Base-by-base conservation (phyloP, 257 asterid species). In the Verbascum thapsus region DNA sequence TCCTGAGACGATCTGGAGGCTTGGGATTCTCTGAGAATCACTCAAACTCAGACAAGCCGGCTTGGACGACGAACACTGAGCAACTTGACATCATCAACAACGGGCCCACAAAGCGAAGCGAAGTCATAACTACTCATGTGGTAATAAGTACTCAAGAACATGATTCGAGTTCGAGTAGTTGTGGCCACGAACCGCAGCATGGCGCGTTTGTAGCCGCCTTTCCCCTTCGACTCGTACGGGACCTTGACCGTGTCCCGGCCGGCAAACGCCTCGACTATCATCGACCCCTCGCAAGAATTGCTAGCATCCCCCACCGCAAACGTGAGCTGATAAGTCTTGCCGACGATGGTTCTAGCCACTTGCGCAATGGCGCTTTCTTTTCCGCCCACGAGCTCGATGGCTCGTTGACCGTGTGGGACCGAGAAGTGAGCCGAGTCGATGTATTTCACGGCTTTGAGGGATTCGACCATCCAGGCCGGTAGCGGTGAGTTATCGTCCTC, bases 381-480 rank as follows among this genome's bases (percentile, higher is more conserved):
- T 0, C 99, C 99, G 0, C 97, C 99, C 0, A 92, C 97, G 0
- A 92, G 91, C 72, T 92, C 99, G 7, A 92, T 54, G 0, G 95
- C 97, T 7, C 99, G 83, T 32, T 53, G 84, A 1, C 94, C 96
- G 0, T 68, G 79, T 34, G 99, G 99, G 39, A 92, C 95, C 0
- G 96, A 83, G 80, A 87, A 92, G 15, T 92, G 99, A 11, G 84
- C 94, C 0, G 94, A 53, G 41, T 92, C 97, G 0, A 92, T 77
- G 90, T 89, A 92, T 56, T 89, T 92, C 0, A 92, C 91, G 6
- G 99, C 97, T 50, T 89, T 92, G 43, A 89, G 83, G 38, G 99
- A 92, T 48, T 89, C 97, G 49, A 92, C 86, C 94, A 90, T 92
- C 99, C 99, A 92, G 7, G 86, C 96, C 0, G 99, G 99, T n/a